A percentile compares a stretch with the other conserved stretches of the same genome.
Conservation (phyloP, 148 eudicot species). For the Diospyros lotus region DNA sequence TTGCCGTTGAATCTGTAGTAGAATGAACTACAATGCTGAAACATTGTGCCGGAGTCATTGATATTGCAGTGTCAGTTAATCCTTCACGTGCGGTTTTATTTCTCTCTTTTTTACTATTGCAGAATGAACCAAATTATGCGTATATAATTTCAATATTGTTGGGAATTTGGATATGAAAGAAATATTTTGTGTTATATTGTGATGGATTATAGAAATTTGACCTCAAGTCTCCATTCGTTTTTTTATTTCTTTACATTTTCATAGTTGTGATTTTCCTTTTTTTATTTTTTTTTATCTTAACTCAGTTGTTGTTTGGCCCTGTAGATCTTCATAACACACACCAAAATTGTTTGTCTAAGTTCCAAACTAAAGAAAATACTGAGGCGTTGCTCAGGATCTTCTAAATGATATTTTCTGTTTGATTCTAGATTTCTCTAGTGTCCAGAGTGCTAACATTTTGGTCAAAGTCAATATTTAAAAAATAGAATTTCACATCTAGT, state of each 20-base stretch:
- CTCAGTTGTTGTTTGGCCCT: not conserved
- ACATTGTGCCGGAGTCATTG: not conserved
- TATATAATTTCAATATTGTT: not conserved
- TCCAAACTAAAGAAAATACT: not conserved
- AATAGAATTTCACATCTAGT: not conserved
- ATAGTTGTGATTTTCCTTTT: not conserved
- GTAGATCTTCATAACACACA: not conserved
- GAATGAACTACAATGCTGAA: not conserved
- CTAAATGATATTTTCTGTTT: not conserved
- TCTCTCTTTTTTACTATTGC: not conserved
- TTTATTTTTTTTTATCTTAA: not conserved
- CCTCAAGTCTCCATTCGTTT: not conserved
- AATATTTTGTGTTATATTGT: not conserved
- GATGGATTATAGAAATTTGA: not conserved
- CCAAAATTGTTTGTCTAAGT: not conserved
- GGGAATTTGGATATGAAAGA: not conserved
- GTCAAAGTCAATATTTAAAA: not conserved
- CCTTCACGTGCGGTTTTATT: not conserved
- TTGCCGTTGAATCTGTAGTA: not conserved
- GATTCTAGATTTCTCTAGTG: not conserved
- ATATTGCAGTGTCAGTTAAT: not conserved
- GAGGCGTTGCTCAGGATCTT: not conserved
- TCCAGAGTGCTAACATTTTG: not conserved
- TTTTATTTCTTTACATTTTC: not conserved
- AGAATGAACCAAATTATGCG: not conserved